Evolutionary conservation across 2,329 filamentous ascomycete genomes (phyloP), one percentile per base, ranked within the genome.

Genomic region (Penicillium sp.): DNA sequence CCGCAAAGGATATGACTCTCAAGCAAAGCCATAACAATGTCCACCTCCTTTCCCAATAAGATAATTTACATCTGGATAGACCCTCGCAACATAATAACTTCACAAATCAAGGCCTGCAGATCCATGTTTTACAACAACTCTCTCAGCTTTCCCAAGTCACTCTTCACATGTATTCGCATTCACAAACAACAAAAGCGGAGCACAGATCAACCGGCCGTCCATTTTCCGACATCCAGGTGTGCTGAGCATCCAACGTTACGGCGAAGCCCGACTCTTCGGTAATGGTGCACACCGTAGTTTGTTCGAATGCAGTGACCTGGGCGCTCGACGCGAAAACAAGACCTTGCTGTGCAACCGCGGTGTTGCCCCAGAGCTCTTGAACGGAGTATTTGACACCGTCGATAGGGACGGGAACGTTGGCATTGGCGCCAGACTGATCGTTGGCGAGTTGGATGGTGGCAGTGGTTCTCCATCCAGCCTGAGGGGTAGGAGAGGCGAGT

Each of bases 401-500:
- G n/a, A 59, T 48, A 7, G 62, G 53, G 38, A 67, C 40, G 29
- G 47, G 27, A n/a, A 56, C 60, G 29, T 64, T 56, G 32, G 63
- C 58, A 13, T 63, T 56, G 43, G 62, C 56, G 26, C 65, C 65
- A 3, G 57, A 59, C 29, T 66, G 59, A 23, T 67, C 65, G 41
- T 67, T 67, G 52, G 62, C 56, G n/a, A 67, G 60, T 46, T 66
- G 62, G 11, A 67, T 46, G 6, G 61, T 65, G 35, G 59, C 62
- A 11, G 47, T 56, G 43, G 41, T 29, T 13, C 16, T 29, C 55
- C 56, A 54, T 9, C 35, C 36, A 41, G 34, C 40, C 36, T 53
- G 41, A 11, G 48, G 50, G 16, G 60, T 6, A 14, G 61, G 57
- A 32, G 51, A 55, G 30, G 61, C 59, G 11, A 59, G 52, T 30